Evolutionary conservation across 495 filamentous ascomycete genomes (phyloP).

Genomic region (Aeminium ludgeri): DNA sequence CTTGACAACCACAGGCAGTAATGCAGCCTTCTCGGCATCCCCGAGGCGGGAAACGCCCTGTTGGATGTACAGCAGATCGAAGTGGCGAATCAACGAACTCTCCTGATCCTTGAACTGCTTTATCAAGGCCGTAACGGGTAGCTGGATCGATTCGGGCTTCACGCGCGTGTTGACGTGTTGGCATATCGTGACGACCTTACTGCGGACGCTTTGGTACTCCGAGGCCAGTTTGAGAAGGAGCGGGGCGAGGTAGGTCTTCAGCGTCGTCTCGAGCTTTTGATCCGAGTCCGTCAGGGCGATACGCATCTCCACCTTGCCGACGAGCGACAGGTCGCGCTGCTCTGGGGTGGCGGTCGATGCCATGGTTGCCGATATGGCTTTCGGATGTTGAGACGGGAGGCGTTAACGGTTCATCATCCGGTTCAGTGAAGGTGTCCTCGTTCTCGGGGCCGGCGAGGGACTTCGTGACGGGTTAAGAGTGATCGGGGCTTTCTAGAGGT

Average conservation of each 20-base stretch:
- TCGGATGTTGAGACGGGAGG: no score
- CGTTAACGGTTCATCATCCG: no score
- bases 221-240: slow-evolving; percentile 72
- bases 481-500: no score
- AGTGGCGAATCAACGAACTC: slow-evolving; percentile 59
- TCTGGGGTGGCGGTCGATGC: slow-evolving; percentile 24
- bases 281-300: slow-evolving; percentile 80
- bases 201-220: slow-evolving; percentile 61
- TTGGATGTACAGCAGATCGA: slow-evolving; percentile 79
- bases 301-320: slow-evolving; percentile 79
- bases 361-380: not conserved
- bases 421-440: no score
- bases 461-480: no score
- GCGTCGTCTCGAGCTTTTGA: slow-evolving; percentile 54
- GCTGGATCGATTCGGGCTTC: slow-evolving; percentile 48
- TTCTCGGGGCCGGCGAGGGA: not conserved
- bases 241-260: slow-evolving; percentile 65
- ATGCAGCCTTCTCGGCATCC: slow-evolving; percentile 41
- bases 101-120: slow-evolving; percentile 75
- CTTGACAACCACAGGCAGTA: slow-evolving; percentile 55
- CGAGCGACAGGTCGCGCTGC: slow-evolving; percentile 62
- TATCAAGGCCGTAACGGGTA: slow-evolving; percentile 68
- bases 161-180: slow-evolving; percentile 67
- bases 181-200: slow-evolving; percentile 62
- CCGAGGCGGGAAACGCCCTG: slow-evolving; percentile 60